Conservation (phyloP, 78 protist species). For the Dictyostelium intermedium region DNA sequence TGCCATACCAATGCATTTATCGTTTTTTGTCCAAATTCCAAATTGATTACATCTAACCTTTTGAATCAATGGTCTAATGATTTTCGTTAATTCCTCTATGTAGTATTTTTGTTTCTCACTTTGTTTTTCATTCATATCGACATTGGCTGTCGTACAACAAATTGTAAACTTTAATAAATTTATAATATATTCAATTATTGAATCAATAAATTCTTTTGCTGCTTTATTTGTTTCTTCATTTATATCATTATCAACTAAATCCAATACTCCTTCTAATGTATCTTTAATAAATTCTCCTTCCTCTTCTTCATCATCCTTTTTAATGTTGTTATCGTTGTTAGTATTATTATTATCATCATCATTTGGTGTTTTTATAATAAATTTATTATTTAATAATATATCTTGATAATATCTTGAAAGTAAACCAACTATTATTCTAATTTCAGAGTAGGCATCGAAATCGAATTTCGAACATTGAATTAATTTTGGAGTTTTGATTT, state of each 20-base stretch:
- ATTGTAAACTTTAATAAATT: background rate
- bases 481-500: background rate
- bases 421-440: constrained; percentile 42
- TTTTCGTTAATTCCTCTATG: background rate
- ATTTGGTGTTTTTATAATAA: background rate
- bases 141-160: background rate
- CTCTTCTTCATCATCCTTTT: background rate
- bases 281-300: background rate
- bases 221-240: constrained; percentile 2
- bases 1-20: constrained; percentile 62
- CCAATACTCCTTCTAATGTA: constrained; percentile 25
- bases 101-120: background rate
- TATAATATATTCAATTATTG: background rate
- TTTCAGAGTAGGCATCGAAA: constrained; percentile 14
- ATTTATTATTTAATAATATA: constrained; percentile 3
- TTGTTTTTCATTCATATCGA: background rate
- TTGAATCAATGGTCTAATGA: constrained; percentile 15
- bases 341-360: background rate
- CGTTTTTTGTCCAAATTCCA: constrained; percentile 72
- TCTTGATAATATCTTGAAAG: constrained; percentile 9
- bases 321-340: no score
- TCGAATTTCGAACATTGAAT: background rate
- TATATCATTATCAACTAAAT: constrained; percentile 45
- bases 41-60: constrained; percentile 76
- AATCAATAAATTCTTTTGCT: constrained; percentile 19